Percentiles rank a stretch among this genome's conserved stretches.
Conservation (phyloP, 176 grass and related monocot genomes). For the Bothriochloa decipiens region DNA sequence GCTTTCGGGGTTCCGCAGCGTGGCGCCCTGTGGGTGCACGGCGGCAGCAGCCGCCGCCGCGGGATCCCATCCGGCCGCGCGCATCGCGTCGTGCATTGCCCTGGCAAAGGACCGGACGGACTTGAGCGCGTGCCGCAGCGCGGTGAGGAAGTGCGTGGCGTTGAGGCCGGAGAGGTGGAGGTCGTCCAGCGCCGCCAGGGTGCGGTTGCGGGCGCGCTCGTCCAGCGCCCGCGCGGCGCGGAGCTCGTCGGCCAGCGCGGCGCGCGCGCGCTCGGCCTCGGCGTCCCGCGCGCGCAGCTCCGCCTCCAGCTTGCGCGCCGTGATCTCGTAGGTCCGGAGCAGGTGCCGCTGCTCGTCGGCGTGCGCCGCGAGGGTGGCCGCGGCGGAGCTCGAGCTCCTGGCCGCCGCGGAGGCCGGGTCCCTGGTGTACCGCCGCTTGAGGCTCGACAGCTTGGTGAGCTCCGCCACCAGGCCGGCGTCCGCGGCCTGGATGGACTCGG, state of each 20-base stretch:
- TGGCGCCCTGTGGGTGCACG: conserved; percentile 50
- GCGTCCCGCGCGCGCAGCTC: conserved; percentile 68
- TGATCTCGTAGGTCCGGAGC: conserved; percentile 72
- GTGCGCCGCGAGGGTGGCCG: neutral
- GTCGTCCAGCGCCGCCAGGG: conserved; percentile 55
- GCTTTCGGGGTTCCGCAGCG: conserved; percentile 4
- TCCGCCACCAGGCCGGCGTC: conserved; percentile 70
- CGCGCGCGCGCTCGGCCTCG: conserved; percentile 38
- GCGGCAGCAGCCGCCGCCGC: conserved; percentile 18
- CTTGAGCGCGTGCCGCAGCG: conserved; percentile 49
- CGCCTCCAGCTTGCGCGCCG: conserved; percentile 57
- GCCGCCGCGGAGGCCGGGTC: conserved; percentile 11
- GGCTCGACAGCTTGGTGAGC: conserved; percentile 65
- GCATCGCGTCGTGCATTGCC: conserved; percentile 64
- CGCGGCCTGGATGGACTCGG: conserved; percentile 58
- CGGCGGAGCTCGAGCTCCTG: neutral
- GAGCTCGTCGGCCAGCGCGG: conserved; percentile 41
- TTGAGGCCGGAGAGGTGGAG: conserved; percentile 79
- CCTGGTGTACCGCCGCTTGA: conserved; percentile 56
- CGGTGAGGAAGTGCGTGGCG: conserved; percentile 75
- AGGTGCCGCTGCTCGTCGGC: conserved; percentile 56
- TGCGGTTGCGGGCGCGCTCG: conserved; percentile 50
- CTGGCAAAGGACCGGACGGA: conserved; percentile 59
- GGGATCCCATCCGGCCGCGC: conserved; percentile 64
- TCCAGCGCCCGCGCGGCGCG: conserved; percentile 43